Conservation (phyloP, 805 yeast species). For the Debaryomyces prosopidis region DNA sequence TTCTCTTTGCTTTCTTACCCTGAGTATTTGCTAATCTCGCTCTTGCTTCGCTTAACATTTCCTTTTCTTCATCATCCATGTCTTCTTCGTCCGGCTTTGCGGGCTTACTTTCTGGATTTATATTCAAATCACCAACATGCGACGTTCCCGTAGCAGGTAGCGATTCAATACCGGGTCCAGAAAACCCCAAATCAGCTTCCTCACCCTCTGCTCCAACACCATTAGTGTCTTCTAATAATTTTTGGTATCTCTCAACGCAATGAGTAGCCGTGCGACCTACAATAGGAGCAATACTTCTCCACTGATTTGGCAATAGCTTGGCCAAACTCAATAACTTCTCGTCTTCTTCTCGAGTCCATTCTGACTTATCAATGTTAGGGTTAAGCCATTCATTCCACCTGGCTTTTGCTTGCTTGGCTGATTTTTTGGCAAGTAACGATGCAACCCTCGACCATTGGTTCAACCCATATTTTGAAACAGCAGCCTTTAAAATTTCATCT, state of each 20-base stretch:
- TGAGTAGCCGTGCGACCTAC: conserved; percentile 85
- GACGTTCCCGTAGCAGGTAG: conserved; percentile 40
- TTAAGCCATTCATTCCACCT: conserved; percentile 89
- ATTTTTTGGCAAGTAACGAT: conserved; percentile 78
- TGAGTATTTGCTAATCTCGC: conserved; percentile 90
- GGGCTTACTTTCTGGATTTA: conserved; percentile 73
- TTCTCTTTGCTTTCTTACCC: conserved; percentile 92
- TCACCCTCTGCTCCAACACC: conserved; percentile 27
- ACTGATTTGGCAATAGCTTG: conserved; percentile 80
- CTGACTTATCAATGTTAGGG: conserved; percentile 63
- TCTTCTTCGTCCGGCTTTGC: conserved; percentile 81
- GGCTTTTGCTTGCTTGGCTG: conserved; percentile 89
- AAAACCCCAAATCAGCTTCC: conserved; percentile 36
- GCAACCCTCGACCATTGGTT: conserved; percentile 95
- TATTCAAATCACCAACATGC: conserved; percentile 57
- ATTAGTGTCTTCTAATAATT: conserved; percentile 54
- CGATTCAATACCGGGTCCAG: conserved; percentile 57
- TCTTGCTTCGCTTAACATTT: conserved; percentile 92
- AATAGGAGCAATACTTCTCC: conserved; percentile 86
- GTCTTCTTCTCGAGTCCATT: conserved; percentile 81
- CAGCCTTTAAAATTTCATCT: conserved; percentile 88
- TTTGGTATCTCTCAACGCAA: conserved; percentile 83
- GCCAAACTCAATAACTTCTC: conserved; percentile 65
- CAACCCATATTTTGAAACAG: conserved; percentile 88
- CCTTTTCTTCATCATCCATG: conserved; percentile 84